Evolutionary conservation across 1,284 basidiomycete species (phyloP).

Genomic region (Austroboletus novae-zelandiae): DNA sequence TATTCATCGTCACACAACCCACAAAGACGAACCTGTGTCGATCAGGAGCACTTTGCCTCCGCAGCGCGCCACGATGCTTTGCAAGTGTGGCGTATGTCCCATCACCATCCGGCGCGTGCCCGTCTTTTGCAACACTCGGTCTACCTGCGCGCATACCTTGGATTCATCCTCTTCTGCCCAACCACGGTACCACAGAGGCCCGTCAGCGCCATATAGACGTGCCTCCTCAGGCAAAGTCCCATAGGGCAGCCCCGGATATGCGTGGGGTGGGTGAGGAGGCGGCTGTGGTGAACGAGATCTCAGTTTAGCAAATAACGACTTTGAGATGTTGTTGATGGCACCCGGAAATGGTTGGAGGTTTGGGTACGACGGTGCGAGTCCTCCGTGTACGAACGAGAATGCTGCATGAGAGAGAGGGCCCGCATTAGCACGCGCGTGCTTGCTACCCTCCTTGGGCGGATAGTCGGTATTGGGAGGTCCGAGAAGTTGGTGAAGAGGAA

Average conservation of each 20-base stretch:
- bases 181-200: constrained; percentile 89
- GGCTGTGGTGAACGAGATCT: constrained; percentile 59
- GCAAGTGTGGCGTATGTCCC: constrained; percentile 92
- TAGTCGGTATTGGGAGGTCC: constrained; percentile 73
- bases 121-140: constrained; percentile 65
- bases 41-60: constrained; percentile 88
- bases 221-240: constrained; percentile 65
- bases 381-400: constrained; percentile 86
- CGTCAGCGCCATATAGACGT: constrained; percentile 71
- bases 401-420: constrained; percentile 69
- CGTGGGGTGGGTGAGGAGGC: constrained; percentile 76
- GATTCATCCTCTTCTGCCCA: constrained; percentile 77
- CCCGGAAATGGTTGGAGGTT: constrained; percentile 78
- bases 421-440: constrained; percentile 37
- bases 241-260: constrained; percentile 73
- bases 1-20: not conserved
- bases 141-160: constrained; percentile 68
- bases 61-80: constrained; percentile 79
- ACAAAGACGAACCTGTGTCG: constrained; percentile 60
- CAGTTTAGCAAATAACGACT: constrained; percentile 63
- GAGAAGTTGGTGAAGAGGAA: constrained; percentile 72
- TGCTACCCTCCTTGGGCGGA: constrained; percentile 40
- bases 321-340: constrained; percentile 72
- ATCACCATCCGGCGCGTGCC: constrained; percentile 87
- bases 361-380: constrained; percentile 72